These are phyloP conservation scores for Piper betle DNA, from an alignment of 164 flowering plant genomes.

Conservation along the genomic window DNA sequence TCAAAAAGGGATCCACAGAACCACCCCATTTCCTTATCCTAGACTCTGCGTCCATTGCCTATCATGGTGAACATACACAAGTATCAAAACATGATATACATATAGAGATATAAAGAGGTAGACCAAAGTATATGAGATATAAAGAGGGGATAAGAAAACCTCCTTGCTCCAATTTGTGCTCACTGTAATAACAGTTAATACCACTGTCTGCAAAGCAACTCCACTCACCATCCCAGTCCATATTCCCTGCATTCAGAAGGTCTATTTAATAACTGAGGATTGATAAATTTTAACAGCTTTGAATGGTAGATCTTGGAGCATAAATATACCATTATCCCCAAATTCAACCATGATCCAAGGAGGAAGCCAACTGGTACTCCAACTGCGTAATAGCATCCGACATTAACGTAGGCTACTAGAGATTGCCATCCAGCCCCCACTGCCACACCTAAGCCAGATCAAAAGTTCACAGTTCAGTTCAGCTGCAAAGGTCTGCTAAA, in stretches of 20 bases:
- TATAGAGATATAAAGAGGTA: background rate
- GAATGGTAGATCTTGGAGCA: no score
- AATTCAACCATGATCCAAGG: constrained; percentile 24
- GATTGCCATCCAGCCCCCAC: constrained; percentile 76
- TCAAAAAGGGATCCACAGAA: background rate
- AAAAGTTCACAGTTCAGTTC: background rate
- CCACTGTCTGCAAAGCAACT: constrained; percentile 17
- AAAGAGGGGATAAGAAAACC: constrained; percentile 9
- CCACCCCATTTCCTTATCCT: constrained; percentile 6
- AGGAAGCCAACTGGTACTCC: constrained; percentile 50
- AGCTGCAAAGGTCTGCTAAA: background rate
- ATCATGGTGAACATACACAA: background rate
- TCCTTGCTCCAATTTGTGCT: constrained; percentile 23
- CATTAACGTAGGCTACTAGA: constrained; percentile 46
- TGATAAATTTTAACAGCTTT: no score
- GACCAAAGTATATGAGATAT: constrained; percentile 1
- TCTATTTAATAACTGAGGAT: background rate
- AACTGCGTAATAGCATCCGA: constrained; percentile 45
- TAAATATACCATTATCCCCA: constrained; percentile 33
- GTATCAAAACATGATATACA: background rate
- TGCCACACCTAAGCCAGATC: constrained; percentile 39
- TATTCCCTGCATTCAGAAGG: constrained; percentile 15
- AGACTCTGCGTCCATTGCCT: background rate
- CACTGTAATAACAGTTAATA: constrained; percentile 13
- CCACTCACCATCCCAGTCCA: constrained; percentile 24